Base-by-base conservation (phyloP, 495 filamentous ascomycete genomes). In the Aspergillus leporis region DNA sequence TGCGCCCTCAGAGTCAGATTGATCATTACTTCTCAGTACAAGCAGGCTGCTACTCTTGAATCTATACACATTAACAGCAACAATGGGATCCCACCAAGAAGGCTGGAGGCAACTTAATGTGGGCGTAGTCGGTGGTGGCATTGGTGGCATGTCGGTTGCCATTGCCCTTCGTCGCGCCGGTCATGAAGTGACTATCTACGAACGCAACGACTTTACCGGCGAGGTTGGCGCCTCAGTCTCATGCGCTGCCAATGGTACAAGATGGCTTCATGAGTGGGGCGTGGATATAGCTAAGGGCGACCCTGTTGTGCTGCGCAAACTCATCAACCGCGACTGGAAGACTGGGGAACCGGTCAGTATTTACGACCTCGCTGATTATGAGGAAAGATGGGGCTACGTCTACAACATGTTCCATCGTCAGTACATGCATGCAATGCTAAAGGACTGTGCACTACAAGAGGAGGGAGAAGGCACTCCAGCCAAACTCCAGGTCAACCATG, bases 111-210 rank as follows among this genome's bases (percentile, higher is more conserved):
- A 25, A 19, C 18, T 53, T 2, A 53, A 53, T 41, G 51, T 53
- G 5, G 51, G 32, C n/a, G 51, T 53, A 4, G 38, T 53, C 34
- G 51, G 51, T 53, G 51, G 51, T 19, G 51, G 51, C 16, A 61
- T 32, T 49, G 85, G 85, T n/a, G 88, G 88, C 7, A 75, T 92
- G 48, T 81, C 82, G 10, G 81, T 82, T 2, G 85, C 86, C 1
- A 87, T 90, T 59, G 75, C 86, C 10, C 74, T 85, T 25, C 78
- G 79, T 12, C 81, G 88, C 23, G 80, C 85, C n/a, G 87, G 87
- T 36, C 86, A 89, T 64, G 62, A 72, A 4, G 87, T 90, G 14
- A 79, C 74, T 14, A 78, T 76, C 50, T 76, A 79, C 54, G 76
- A 79, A 45, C 70, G 66, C 28, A 64, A 70, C 4, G 74, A 79